A percentile compares a stretch with the other conserved stretches of the same genome.
These are phyloP conservation scores for Amaranthus cruentus DNA, from an alignment of 148 eudicot genomes.

Conservation along the genomic window DNA sequence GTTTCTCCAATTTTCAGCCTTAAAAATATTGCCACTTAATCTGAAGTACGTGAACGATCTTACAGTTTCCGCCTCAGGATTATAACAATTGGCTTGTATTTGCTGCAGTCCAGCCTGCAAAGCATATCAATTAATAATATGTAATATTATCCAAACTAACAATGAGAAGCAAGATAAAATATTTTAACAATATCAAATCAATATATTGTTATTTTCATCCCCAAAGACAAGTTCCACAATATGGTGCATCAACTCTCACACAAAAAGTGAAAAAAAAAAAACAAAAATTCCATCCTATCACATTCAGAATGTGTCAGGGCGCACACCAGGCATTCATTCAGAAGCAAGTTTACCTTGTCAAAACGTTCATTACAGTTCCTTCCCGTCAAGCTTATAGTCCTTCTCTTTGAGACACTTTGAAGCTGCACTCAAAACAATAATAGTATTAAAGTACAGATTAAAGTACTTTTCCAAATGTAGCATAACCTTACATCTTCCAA, in stretches of 20 bases:
- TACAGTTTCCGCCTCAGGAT: slow-evolving; percentile 34
- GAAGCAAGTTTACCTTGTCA: slow-evolving; percentile 43
- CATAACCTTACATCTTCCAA: no score
- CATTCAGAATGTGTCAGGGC: not conserved
- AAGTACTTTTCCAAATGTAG: no score
- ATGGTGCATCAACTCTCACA: not conserved
- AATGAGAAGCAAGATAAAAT: not conserved
- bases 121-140: not conserved
- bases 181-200: not conserved
- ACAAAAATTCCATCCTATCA: not conserved
- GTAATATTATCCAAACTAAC: no score
- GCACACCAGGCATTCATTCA: slow-evolving; percentile 2
- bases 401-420: slow-evolving; percentile 37
- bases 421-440: slow-evolving; percentile 30
- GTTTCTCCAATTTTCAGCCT: slow-evolving; percentile 50
- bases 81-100: slow-evolving; percentile 50
- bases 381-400: slow-evolving; percentile 45
- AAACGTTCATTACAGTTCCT: slow-evolving; percentile 46
- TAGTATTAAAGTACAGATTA: no score
- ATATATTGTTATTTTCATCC: no score
- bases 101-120: slow-evolving; percentile 49
- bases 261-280: not conserved
- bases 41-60: slow-evolving; percentile 61
- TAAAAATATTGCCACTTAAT: slow-evolving; percentile 46
- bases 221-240: no score